Base-by-base conservation (phyloP, 345 rosid genomes). In the Melastoma malabathricum region DNA sequence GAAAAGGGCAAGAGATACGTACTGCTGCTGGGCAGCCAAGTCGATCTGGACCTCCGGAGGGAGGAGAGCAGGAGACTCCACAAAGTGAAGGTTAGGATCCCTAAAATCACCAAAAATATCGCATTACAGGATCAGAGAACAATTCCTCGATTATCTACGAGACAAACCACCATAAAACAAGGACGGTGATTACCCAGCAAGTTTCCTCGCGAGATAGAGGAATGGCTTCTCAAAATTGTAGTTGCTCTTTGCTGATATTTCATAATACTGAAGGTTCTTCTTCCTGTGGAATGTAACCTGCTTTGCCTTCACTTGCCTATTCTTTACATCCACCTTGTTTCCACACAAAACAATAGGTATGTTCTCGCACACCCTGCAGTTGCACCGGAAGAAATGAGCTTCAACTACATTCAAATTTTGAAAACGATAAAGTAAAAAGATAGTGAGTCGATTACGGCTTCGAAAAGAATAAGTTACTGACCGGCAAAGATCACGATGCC, bases 401-500 rank as follows among this genome's bases (percentile, higher is more conserved):
- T 47, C 22, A 23, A 43, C 8, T 3, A 3, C 5, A 44, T 19
- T 13, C 7, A 8, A 20, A 19, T 13, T 8, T 10, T 15, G 2
- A 31, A 8, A 18, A 13, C 2, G 4, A 22, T 22, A 61, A 41
- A 17, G 27, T 9, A 9, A 31, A 19, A 15, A 13, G 1, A 20
- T 3, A 19, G 0, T 9, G 12, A 34, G 41, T 8, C 41, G 9
- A 7, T 7, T 12, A 34, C 12, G 41, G 12, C 10, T 34, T 12
- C 41, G 9, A 6, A 34, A 8, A 13, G 50, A 15, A 12, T 27
- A 41, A 16, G 8, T 6, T 10, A 34, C 14, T 29, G n/a, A 86
- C 96, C 98, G 62, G 83, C 93, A 87, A 0, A 92, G 97, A 70
- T 92, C 98, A 25, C 98, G 81, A 43, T 92, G 97, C 98, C 98